Base-by-base conservation (phyloP, 2,329 filamentous ascomycete species). In the Colletotrichum sp. region DNA sequence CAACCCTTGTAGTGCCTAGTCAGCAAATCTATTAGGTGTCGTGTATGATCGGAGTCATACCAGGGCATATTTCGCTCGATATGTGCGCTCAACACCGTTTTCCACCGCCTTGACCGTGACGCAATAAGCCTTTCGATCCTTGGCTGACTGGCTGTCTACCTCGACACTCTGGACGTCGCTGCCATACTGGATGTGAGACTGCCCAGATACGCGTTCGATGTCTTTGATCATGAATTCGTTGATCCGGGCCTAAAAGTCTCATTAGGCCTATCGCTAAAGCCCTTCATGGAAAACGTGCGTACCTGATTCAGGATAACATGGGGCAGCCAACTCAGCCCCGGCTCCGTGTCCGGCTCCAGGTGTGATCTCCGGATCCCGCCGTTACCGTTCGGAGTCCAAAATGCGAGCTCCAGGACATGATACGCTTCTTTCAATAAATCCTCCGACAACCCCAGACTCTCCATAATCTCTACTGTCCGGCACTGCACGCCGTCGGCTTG, bases 401-500 rank as follows among this genome's bases (percentile, higher is more conserved):
- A 92, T 5, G 87, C 86, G 5, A 91, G 84, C 81, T 93, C 91
- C 21, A 90, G 83, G 13, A 91, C 88, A 80, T 92, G 91, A 71
- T 89, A 92, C 1, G 90, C 87, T 74, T 92, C 90, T 39, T 87
- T 85, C 34, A 92, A 85, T 32, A 93, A 83, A 21, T 87, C 84
- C 62, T 91, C 89, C 3, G 87, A 85, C 5, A 93, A 86, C 1
- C 87, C 89, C 36, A 92, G 90, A 60, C 89, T 90, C 79, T 93
- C 91, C 67, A 92, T 91, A 26, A 93, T 88, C 80, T 93, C 91
- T 16, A 92, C 90, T 0, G 90, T 92, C 3, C 90, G 89, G 72
- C 88, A 90, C 81, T 92, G 90, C 21, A 92, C 89, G 3, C 91
- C 91, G 76, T 94, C 92, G 16, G 92, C 93, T 82, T 94, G 91